A percentile compares a stretch with the other conserved stretches of the same genome.
phyloP scores from a whole-genome alignment of 1,139 yeast species.

The Geotrichum candidum region DNA sequence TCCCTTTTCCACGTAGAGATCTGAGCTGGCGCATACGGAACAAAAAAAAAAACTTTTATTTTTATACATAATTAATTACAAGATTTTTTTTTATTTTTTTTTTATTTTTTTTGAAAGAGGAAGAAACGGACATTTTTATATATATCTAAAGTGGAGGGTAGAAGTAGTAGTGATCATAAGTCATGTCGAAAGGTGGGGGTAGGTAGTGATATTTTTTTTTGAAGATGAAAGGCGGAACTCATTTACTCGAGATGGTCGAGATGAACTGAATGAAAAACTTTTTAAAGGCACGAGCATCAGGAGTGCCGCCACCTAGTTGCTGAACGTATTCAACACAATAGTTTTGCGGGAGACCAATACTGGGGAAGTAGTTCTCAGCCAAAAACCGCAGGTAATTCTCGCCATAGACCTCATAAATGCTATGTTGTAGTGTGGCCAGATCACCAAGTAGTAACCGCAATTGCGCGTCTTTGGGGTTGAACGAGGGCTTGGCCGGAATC shows the following conservation, averaged over 20 bases:
- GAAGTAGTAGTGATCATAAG: slow-evolving; percentile 29
- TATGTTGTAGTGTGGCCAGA: slow-evolving; percentile 60
- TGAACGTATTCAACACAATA: slow-evolving; percentile 27
- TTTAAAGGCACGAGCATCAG: slow-evolving; percentile 29
- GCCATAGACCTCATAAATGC: slow-evolving; percentile 43
- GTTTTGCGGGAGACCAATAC: slow-evolving; percentile 29
- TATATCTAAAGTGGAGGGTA: slow-evolving; percentile 22
- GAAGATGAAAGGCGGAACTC: not conserved
- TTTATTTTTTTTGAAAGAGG: no score
- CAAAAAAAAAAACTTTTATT: no score
- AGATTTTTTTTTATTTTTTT: no score
- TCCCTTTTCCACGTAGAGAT: slow-evolving; percentile 47
- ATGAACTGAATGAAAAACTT: slow-evolving; percentile 23
- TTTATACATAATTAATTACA: no score
- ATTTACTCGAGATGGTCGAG: not conserved
- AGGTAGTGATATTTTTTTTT: not conserved
- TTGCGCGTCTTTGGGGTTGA: slow-evolving; percentile 73
- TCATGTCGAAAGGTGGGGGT: not conserved
- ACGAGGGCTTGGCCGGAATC: slow-evolving; percentile 66
- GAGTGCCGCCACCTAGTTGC: slow-evolving; percentile 20
- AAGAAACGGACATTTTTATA: no score
- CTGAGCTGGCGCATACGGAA: slow-evolving; percentile 37
- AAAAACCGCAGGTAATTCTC: slow-evolving; percentile 28
- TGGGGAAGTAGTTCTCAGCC: slow-evolving; percentile 27
- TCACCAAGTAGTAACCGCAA: slow-evolving; percentile 70